A percentile compares a stretch with the other conserved stretches of the same genome.
Conservation (phyloP, 2,329 filamentous ascomycete species). For the Alternaria infectoria region DNA sequence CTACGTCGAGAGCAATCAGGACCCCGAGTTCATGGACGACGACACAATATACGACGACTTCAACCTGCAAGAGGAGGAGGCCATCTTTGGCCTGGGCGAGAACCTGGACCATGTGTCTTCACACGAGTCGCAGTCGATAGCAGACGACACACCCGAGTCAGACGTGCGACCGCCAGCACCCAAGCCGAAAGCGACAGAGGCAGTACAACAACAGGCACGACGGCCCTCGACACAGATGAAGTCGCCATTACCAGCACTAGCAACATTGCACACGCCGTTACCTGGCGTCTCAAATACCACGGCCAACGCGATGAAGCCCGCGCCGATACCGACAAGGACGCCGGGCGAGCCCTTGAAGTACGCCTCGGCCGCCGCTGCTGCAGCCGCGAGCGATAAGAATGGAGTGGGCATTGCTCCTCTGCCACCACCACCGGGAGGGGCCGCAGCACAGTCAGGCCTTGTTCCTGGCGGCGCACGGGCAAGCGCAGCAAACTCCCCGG, state of each 20-base stretch:
- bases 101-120: slow-evolving; percentile 92
- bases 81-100: slow-evolving; percentile 77
- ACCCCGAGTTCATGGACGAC: slow-evolving; percentile 90
- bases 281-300: slow-evolving; percentile 66
- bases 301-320: slow-evolving; percentile 84
- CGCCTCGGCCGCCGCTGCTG: slow-evolving; percentile 92
- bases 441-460: slow-evolving; percentile 49
- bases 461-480: slow-evolving; percentile 60
- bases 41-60: slow-evolving; percentile 95
- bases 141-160: slow-evolving; percentile 77
- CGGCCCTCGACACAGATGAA: slow-evolving; percentile 90
- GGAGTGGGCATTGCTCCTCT: slow-evolving; percentile 89
- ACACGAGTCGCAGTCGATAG: slow-evolving; percentile 90
- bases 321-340: slow-evolving; percentile 80
- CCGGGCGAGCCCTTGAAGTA: slow-evolving; percentile 94
- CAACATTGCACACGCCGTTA: slow-evolving; percentile 81
- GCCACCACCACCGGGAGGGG: slow-evolving; percentile 79
- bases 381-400: slow-evolving; percentile 87
- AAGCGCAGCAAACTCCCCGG: slow-evolving; percentile 64
- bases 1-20: slow-evolving; percentile 89
- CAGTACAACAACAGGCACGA: slow-evolving; percentile 62
- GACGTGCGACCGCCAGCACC: slow-evolving; percentile 55
- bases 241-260: slow-evolving; percentile 89
- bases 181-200: slow-evolving; percentile 67
- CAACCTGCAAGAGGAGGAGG: slow-evolving; percentile 90